Percentiles rank a stretch among this genome's conserved stretches.
Evolutionary conservation across 352 stramenopile genomes (phyloP).

Genomic region (Lagenidium sp.): DNA sequence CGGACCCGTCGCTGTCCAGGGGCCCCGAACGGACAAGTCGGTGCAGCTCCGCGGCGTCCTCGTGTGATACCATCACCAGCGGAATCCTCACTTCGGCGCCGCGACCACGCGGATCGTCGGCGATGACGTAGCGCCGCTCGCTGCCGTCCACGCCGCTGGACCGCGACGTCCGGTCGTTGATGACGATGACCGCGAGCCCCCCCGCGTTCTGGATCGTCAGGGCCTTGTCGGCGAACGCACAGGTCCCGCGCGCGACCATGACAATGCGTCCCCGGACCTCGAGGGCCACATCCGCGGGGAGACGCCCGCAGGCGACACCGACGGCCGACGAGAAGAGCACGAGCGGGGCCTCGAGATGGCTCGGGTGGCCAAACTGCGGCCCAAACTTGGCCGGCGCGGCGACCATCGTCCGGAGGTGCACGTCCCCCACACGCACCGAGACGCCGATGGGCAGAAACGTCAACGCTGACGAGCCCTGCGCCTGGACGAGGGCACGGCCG

Average conservation of each 20-base stretch:
- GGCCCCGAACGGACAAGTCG: constrained; percentile 12
- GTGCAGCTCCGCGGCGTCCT: constrained; percentile 42
- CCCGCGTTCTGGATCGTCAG: constrained; percentile 48
- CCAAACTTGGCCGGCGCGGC: constrained; percentile 65
- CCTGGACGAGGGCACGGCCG: not conserved
- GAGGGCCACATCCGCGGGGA: constrained; percentile 7
- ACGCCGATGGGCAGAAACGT: constrained; percentile 36
- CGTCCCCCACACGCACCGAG: constrained; percentile 42
- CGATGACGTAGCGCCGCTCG: constrained; percentile 56
- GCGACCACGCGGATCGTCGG: constrained; percentile 33
- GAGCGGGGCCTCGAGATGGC: constrained; percentile 47
- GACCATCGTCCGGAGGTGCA: constrained; percentile 58
- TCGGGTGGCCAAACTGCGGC: constrained; percentile 23
- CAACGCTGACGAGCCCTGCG: not conserved
- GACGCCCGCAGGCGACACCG: constrained; percentile 33
- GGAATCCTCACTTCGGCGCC: constrained; percentile 51
- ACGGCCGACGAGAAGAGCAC: constrained; percentile 28
- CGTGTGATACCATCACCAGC: constrained; percentile 49
- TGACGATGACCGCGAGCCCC: constrained; percentile 46
- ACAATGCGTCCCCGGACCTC: constrained; percentile 49
- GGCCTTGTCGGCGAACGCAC: constrained; percentile 74
- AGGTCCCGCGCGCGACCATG: constrained; percentile 56
- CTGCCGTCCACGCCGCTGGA: constrained; percentile 14
- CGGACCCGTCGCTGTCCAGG: not conserved
- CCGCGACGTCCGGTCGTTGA: constrained; percentile 52